Percentiles rank a stretch among this genome's conserved stretches.
These are phyloP conservation scores for Oryza longistaminata DNA, from an alignment of 176 grass and related monocot species.

Conservation along the genomic window DNA sequence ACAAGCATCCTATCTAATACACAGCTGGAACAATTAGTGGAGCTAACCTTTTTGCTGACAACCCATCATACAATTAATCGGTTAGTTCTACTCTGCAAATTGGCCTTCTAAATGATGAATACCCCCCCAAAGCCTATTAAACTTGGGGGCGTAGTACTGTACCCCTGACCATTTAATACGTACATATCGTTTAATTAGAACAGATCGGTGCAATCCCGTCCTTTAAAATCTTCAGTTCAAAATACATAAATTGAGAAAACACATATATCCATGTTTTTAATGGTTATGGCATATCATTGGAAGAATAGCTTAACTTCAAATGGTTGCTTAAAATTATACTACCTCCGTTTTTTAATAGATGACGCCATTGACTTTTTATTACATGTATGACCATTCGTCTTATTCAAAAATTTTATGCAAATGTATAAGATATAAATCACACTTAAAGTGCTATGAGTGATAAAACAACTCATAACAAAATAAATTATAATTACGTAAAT, in stretches of 20 bases:
- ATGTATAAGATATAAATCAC: too few relatives aligned
- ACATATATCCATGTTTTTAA: background rate
- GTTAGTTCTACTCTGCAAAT: conserved; percentile 16
- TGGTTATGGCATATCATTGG: background rate
- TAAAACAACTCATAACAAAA: too few relatives aligned
- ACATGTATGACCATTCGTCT: too few relatives aligned
- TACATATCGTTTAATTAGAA: background rate
- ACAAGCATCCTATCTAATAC: conserved; percentile 31
- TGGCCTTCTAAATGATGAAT: background rate
- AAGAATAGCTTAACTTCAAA: background rate
- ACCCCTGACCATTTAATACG: background rate
- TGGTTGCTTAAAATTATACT: too few relatives aligned
- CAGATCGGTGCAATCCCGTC: background rate
- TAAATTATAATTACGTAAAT: too few relatives aligned
- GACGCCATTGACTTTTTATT: too few relatives aligned
- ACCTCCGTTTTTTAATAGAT: too few relatives aligned
- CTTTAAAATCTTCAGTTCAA: too few relatives aligned
- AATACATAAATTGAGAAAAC: too few relatives aligned
- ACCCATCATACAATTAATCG: conserved; percentile 14
- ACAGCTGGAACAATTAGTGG: conserved; percentile 59
- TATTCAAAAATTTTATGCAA: too few relatives aligned
- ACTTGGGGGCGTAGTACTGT: background rate
- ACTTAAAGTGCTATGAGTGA: too few relatives aligned
- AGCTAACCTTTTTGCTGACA: conserved; percentile 42
- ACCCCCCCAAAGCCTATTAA: background rate